Evolutionary conservation across 1,284 basidiomycete species (phyloP), one percentile per base, ranked within the genome.

Genomic region (Trichosporon sp.): DNA sequence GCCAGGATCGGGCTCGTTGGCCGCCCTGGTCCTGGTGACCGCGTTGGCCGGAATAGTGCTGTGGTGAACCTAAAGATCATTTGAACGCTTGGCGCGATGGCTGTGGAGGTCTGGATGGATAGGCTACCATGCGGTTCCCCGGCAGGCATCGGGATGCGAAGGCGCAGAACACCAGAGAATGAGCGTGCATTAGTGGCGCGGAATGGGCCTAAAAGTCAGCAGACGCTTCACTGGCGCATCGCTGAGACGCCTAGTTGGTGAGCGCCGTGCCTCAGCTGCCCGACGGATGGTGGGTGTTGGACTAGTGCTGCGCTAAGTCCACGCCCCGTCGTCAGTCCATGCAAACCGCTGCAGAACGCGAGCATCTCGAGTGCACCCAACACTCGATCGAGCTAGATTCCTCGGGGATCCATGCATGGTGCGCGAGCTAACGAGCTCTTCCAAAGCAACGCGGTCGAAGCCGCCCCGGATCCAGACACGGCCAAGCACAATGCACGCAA

Each of bases 341-440:
- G 19, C 51, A 21, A 8, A 5, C 51, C 26, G 26, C 51, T 32
- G 26, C 5, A 59, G 5, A 19, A 7, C 21, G 26, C 3, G 2
- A 31, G 26, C 21, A 26, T 11, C 21, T 31, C 54, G 11, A 26
- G 10, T 59, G 54, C 54, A 19, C 26, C 26, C 26, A 6, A 19
- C 54, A 4, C 54, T 59, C 54, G 54, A 59, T 59, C 54, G 12
- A 59, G 54, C 54, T 59, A 59, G 54, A 26, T 11, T 31, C 54
- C 2, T 31, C 54, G 54, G 54, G 54, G 21, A 59, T 26, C 54
- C 54, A 59, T 59, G 54, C 54, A 59, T 59, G 54, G 54, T 14
- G 2, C 26, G 51, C 4, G 26, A 59, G 21, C 6, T 14, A 59
- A 11, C 31, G 26, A n/a, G 43, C 43, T 46, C 43, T 59, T 59